Conservation (phyloP, 1,139 yeast genomes). For the Lodderomyces beijingensis region DNA sequence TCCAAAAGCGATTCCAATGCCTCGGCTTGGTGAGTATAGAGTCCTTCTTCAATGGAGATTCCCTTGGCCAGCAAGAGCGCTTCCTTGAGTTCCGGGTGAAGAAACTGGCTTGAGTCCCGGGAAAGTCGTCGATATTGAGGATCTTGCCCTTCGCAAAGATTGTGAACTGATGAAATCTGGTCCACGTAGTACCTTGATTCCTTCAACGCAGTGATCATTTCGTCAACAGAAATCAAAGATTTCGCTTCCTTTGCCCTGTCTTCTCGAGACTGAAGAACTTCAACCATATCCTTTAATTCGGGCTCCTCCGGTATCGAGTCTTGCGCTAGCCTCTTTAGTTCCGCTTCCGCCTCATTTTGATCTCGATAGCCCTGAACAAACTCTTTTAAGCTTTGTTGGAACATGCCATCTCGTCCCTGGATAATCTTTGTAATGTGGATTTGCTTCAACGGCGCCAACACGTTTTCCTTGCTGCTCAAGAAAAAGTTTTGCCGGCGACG, state of each 20-base stretch:
- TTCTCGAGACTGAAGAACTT: constrained; percentile 35
- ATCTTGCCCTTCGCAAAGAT: constrained; percentile 21
- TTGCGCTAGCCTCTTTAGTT: constrained; percentile 29
- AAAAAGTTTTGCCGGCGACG: constrained; percentile 20
- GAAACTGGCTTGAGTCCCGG: constrained; percentile 32
- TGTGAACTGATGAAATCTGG: constrained; percentile 43
- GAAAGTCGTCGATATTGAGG: constrained; percentile 17
- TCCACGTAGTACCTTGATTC: constrained; percentile 45
- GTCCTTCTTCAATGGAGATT: constrained; percentile 39
- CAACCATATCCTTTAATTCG: constrained; percentile 28
- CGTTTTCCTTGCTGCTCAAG: constrained; percentile 21
- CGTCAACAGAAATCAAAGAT: constrained; percentile 21
- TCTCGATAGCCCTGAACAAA: constrained; percentile 6
- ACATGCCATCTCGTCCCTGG: constrained; percentile 51
- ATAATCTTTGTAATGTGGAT: constrained; percentile 55
- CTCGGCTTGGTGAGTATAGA: constrained; percentile 78
- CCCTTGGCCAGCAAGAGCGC: constrained; percentile 48
- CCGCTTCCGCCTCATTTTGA: constrained; percentile 26
- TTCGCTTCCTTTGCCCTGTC: constrained; percentile 22
- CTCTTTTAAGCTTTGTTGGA: constrained; percentile 23
- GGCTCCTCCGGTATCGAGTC: constrained; percentile 45
- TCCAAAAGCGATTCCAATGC: constrained; percentile 57
- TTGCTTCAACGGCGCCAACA: constrained; percentile 22
- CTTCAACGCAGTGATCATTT: constrained; percentile 47
- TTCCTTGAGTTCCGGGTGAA: constrained; percentile 42